Base-by-base conservation (phyloP, 2,329 filamentous ascomycete genomes). In the Pseudohalonectria lignicola region DNA sequence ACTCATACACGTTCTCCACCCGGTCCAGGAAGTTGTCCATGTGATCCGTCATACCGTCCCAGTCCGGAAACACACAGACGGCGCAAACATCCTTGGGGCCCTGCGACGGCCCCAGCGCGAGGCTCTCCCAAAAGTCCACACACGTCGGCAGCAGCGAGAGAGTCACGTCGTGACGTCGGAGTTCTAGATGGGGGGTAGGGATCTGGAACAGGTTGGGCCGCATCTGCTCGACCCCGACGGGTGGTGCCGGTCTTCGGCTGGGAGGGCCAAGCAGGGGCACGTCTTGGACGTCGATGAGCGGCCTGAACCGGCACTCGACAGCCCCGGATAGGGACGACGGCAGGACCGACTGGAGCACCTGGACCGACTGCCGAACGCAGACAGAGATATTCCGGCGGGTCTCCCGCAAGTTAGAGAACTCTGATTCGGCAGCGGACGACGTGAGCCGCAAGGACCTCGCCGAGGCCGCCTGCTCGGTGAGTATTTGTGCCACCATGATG, bases 91-190 rank as follows among this genome's bases (percentile, higher is more conserved):
- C 75, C 54, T 93, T 93, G 7, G 66, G 52, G 1, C 83, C 82
- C 41, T 75, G 75, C 8, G 75, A 74, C 4, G 86, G 86, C 2
- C 76, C 76, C 2, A 94, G 66, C 0, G 84, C 82, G 15, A 93
- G 62, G 34, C 79, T 78, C 52, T 92, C 85, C 86, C 86, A 93
- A 51, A 92, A 94, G 1, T 71, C 63, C 16, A 90, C 63, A 0
- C 83, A 81, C 1, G 84, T 74, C 2, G 86, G 82, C 17, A 90
- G 64, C 29, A 93, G 66, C 10, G 86, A 85, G 40, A 87, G 71
- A 34, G 72, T 74, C 2, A 70, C 69, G 29, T 86, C 81, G 16
- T 77, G 74, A 38, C 85, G 71, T 35, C 79, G 78, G 10, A 93
- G 65, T 46, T 85, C 78, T 28, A 92, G 62, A 49, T 84, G 79